Base-by-base conservation (phyloP, 805 yeast genomes). In the Yarrowia sp. region DNA sequence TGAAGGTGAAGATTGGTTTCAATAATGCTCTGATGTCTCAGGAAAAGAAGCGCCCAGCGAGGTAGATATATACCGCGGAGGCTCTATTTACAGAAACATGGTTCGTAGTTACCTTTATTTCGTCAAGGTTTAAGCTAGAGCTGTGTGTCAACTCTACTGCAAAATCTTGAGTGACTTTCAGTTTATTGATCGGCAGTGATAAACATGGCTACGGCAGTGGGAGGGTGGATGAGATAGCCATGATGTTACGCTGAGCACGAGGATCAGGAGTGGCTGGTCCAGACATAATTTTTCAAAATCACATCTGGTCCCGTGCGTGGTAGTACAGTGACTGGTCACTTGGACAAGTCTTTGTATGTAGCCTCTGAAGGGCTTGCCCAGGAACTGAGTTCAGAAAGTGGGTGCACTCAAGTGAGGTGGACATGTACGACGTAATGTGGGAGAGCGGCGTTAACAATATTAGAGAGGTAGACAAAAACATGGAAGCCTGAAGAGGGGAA, bases 71-170 rank as follows among this genome's bases (percentile, higher is more conserved):
- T 51, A 51, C 58, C 58, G 58, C 58, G 58, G 58, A 11, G 30
- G 54, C 58, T 33, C 58, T 51, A 51, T 51, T 51, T 51, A 51
- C 58, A 51, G 58, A 33, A 51, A 51, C 58, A 51, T 51, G 58
- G 40, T 51, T 51, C 41, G 32, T 16, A 5, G 21, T 33, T 33
- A 22, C 41, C 41, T 33, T 48, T 51, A 33, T 51, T 51, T 16
- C 7, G 4, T 4, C 30, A 33, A 35, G 58, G 58, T 51, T 51
- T 30, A 9, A 2, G 32, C 43, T 35, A 51, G 22, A 49, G 54
- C 36, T 32, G 22, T 16, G 38, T 14, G 24, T n/a, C 54, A 48
- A 48, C 54, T 48, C 17, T 48, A 41, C 46, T 41, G 46, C 12
- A 28, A 48, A 48, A 48, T 48, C 54, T 30, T 32, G 19, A 14